Base-by-base conservation (phyloP, 768 basidiomycete species). In the Agaricus blazei region DNA sequence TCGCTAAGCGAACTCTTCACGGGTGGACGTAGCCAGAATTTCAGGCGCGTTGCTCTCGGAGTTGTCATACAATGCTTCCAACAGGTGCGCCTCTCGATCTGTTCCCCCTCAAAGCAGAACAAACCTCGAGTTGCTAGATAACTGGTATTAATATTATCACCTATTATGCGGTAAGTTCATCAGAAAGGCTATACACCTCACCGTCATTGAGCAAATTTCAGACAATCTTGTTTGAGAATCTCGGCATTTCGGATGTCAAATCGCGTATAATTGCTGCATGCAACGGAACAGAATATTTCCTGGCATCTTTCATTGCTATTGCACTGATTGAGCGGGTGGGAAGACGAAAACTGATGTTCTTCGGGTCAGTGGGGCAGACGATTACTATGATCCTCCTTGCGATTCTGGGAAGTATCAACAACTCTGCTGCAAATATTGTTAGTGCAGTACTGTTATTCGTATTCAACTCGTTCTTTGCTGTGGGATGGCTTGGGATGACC, bases 281-380 rank as follows among this genome's bases (percentile, higher is more conserved):
- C 52, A 87, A 86, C 59, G 83, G 83, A 59, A 84, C 87, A 42
- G 84, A 88, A 72, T 84, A 87, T 60, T 82, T 84, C 60, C 74
- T 87, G 54, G 84, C 85, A 52, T 89, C 87, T 34, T 75, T 88
- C 29, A 69, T 87, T 56, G 87, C 86, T 15, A 86, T 91, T 64
- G 77, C 75, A 63, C 74, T 86, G 58, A 84, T 90, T 57, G 89
- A 91, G 62, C 77, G 80, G 27, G 76, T 88, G 59, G 89, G 88
- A 50, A 81, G 89, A 56, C 80, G 89, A 52, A 80, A 79, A 55
- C 73, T 90, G 40, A 85, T 90, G 74, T 71, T 90, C 59, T 82
- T 82, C 60, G 84, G 89, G 45, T 83, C 88, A 8, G 65, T 77
- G 50, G 87, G 85, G 51, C 76, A 83, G 62, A 74, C 70, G 24